A percentile compares a stretch with the other conserved stretches of the same genome.
Evolutionary conservation across 768 basidiomycete species (phyloP).

Genomic region (Amanita pseudoporphyria): DNA sequence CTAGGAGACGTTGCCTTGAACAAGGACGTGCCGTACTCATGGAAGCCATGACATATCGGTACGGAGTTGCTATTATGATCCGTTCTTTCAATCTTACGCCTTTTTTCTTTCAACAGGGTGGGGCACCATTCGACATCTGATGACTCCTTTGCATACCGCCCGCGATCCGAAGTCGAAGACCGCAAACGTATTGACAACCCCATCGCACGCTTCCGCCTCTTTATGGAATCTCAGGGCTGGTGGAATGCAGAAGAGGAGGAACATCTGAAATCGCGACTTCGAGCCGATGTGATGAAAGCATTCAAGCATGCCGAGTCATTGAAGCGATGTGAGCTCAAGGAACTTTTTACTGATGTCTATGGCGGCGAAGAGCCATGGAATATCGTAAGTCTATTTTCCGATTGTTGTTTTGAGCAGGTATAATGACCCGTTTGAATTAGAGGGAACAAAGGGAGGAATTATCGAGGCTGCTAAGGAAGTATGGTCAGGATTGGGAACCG

Average conservation of each 20-base stretch:
- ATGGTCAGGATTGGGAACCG: slow-evolving; percentile 78
- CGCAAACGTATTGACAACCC: slow-evolving; percentile 89
- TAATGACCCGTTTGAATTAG: slow-evolving; percentile 28
- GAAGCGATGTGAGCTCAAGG: slow-evolving; percentile 59
- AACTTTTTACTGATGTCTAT: slow-evolving; percentile 84
- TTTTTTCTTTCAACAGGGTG: slow-evolving; percentile 37
- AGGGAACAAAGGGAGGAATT: slow-evolving; percentile 81
- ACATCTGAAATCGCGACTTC: slow-evolving; percentile 55
- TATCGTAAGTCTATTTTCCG: slow-evolving; percentile 42
- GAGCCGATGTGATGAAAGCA: slow-evolving; percentile 64
- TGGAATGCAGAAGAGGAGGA: slow-evolving; percentile 75
- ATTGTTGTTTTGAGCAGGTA: not conserved
- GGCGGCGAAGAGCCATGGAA: slow-evolving; percentile 81
- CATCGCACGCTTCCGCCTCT: slow-evolving; percentile 74
- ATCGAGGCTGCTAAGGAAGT: slow-evolving; percentile 64
- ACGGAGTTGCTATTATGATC: slow-evolving; percentile 11
- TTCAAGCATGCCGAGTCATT: slow-evolving; percentile 71
- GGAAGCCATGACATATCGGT: slow-evolving; percentile 90
- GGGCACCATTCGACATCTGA: slow-evolving; percentile 96
- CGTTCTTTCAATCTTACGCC: slow-evolving; percentile 4
- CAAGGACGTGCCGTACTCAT: slow-evolving; percentile 75
- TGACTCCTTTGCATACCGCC: slow-evolving; percentile 90
- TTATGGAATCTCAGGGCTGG: slow-evolving; percentile 77
- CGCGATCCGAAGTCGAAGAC: slow-evolving; percentile 85
- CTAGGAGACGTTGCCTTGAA: slow-evolving; percentile 59